Base-by-base conservation (phyloP, 2,329 filamentous ascomycete genomes). In the Fusarium fujikuroi region DNA sequence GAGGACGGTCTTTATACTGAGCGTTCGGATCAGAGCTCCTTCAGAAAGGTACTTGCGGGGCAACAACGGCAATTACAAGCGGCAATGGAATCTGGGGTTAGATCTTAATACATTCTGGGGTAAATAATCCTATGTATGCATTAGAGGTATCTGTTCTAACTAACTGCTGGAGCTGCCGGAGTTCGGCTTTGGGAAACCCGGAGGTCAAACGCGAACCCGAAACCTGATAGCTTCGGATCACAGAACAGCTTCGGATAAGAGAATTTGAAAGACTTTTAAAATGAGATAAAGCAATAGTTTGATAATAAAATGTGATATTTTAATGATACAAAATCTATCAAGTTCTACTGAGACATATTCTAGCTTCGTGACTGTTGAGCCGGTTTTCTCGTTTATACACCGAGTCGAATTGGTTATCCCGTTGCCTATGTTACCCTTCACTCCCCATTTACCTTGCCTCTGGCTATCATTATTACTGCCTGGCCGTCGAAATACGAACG, bases 401-500 rank as follows among this genome's bases (percentile, higher is more conserved):
- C 21, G 4, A 21, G 28, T 30, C 21, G 4, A 30, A 21, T 7
- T 44, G 9, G 3, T 23, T 18, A 16, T 46, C 28, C 16, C n/a
- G 30, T 46, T n/a, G 3, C 3, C 5, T n/a, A 2, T 36, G 39
- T 59, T 44, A n/a, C 25, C 4, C 37, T 37, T 18, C n/a, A 23
- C 16, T 10, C 14, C 9, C 14, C 23, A 2, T 7, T 2, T 21
- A 16, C 8, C 14, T 34, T 7, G 3, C 11, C 8, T 11, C 30
- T 19, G 5, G 3, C 9, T 16, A 47, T 28, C 8, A 23, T 47
- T 30, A 37, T 36, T 21, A 25, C 4, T 30, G 28, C 4, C 46
- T 57, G 1, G 71, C 60, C 3, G 47, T 71, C 15, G 74, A 74
- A 5, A 75, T 54, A 5, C 37, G 52, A 2, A 77, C 69, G 16